A percentile compares a stretch with the other conserved stretches of the same genome.
Conservation (phyloP, 2,329 filamentous ascomycete genomes). For the Cryphonectria naterciae region DNA sequence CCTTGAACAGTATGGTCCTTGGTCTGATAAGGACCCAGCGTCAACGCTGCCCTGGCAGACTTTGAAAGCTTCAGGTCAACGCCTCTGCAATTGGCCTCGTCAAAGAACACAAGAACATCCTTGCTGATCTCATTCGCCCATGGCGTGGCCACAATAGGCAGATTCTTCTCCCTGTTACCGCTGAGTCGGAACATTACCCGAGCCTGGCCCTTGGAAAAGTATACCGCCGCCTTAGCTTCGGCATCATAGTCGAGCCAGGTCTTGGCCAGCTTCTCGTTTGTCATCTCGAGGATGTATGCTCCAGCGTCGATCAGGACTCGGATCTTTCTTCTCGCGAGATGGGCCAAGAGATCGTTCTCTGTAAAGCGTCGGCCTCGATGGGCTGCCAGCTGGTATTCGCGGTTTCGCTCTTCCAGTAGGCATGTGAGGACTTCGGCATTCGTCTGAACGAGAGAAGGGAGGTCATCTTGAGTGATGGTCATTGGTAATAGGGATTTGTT, state of each 20-base stretch:
- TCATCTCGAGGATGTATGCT: constrained; percentile 65
- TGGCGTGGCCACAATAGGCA: constrained; percentile 56
- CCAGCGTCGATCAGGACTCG: constrained; percentile 66
- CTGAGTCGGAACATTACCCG: constrained; percentile 36
- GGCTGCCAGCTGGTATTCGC: constrained; percentile 46
- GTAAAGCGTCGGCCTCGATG: constrained; percentile 40
- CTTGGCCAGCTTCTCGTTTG: constrained; percentile 53
- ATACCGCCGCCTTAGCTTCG: constrained; percentile 55
- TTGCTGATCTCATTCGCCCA: constrained; percentile 56
- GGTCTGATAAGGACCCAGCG: constrained; percentile 58
- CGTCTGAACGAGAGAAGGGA: constrained; percentile 59
- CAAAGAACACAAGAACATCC: constrained; percentile 60
- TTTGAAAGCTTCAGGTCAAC: constrained; percentile 61
- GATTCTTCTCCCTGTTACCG: constrained; percentile 33
- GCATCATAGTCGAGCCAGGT: constrained; percentile 55
- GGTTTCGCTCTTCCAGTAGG: constrained; percentile 56
- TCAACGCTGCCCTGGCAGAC: constrained; percentile 54
- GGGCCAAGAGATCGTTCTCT: constrained; percentile 49
- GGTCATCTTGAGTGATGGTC: constrained; percentile 64
- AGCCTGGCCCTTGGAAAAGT: constrained; percentile 42
- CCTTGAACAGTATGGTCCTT: constrained; percentile 67
- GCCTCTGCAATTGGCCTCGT: constrained; percentile 64
- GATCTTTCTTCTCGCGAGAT: constrained; percentile 44
- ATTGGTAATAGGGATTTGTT: constrained; percentile 61
- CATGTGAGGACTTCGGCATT: constrained; percentile 67